These are phyloP conservation scores for Lactifluus pinguis DNA, from an alignment of 768 basidiomycete genomes.

Conservation along the genomic window DNA sequence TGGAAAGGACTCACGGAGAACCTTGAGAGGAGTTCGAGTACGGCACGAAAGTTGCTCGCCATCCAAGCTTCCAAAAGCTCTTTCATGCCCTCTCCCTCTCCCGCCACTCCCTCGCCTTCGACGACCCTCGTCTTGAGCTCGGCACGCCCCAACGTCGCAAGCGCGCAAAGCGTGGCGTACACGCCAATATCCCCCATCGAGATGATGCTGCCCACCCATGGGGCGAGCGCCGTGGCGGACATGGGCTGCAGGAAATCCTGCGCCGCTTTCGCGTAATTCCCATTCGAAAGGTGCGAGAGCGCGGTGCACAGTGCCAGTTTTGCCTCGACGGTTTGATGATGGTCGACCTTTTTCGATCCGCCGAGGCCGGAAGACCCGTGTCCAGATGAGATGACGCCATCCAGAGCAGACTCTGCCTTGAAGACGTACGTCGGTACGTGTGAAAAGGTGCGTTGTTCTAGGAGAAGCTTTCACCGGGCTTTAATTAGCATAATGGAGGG, in stretches of 20 bases:
- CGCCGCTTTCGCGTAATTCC: conserved; percentile 76
- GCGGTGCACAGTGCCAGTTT: conserved; percentile 79
- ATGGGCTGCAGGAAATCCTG: conserved; percentile 61
- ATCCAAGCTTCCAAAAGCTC: conserved; percentile 84
- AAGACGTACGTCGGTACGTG: conserved; percentile 88
- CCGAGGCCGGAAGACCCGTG: conserved; percentile 15
- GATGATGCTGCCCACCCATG: conserved; percentile 79
- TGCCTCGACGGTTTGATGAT: conserved; percentile 53
- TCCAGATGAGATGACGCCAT: conserved; percentile 37
- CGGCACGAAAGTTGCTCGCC: conserved; percentile 76
- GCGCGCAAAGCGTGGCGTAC: conserved; percentile 75
- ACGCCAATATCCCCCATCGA: conserved; percentile 79
- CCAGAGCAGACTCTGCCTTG: conserved; percentile 91
- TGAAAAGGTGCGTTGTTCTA: conserved; percentile 80
- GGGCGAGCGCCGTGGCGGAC: conserved; percentile 52
- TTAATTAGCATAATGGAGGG: conserved; percentile 1
- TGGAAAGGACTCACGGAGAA: conserved; percentile 47
- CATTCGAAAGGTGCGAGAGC: conserved; percentile 61
- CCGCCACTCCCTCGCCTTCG: conserved; percentile 13
- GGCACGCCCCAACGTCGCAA: conserved; percentile 65
- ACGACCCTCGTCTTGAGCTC: conserved; percentile 68
- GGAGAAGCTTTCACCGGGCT: conserved; percentile 46
- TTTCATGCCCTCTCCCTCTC: conserved; percentile 30
- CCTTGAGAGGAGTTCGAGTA: conserved; percentile 61
- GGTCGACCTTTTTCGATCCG: conserved; percentile 36